Evolutionary conservation across 495 filamentous ascomycete species (phyloP).

Genomic region (Podospora tetraspora): DNA sequence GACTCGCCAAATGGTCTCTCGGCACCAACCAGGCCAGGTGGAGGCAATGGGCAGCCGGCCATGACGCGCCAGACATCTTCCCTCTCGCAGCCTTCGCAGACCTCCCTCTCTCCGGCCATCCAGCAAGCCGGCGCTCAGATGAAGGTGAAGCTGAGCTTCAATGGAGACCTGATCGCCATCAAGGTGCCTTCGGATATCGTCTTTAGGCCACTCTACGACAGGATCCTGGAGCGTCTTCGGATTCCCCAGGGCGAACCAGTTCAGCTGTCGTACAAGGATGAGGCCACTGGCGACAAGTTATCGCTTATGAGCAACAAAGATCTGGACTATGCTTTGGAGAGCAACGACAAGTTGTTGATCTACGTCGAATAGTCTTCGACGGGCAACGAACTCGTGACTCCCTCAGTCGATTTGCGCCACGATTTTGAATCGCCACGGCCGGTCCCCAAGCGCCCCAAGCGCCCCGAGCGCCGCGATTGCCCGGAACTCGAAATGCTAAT

Average conservation of each 20-base stretch:
- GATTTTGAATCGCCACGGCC: neutral
- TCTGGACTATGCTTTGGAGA: slow-evolving; percentile 68
- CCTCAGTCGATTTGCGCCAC: neutral
- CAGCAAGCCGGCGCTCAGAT: slow-evolving; percentile 45
- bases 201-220: slow-evolving; percentile 75
- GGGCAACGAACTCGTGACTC: neutral
- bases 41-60: slow-evolving; percentile 48
- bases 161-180: slow-evolving; percentile 85
- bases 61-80: slow-evolving; percentile 71
- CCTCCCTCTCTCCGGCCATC: slow-evolving; percentile 47
- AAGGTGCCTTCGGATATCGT: slow-evolving; percentile 75
- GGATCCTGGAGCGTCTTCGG: slow-evolving; percentile 70
- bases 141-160: slow-evolving; percentile 93
- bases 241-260: slow-evolving; percentile 60
- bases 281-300: slow-evolving; percentile 66
- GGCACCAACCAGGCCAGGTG: slow-evolving; percentile 53
- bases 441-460: neutral
- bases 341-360: slow-evolving; percentile 82
- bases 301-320: slow-evolving; percentile 74
- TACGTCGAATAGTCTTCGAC: slow-evolving; percentile 51
- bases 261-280: slow-evolving; percentile 80
- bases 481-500: neutral
- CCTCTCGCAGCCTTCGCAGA: slow-evolving; percentile 63
- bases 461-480: too few relatives aligned
- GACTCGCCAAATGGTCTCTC: slow-evolving; percentile 52